Evolutionary conservation across 1,284 basidiomycete species (phyloP).

Genomic region (Pterulicium gracile): DNA sequence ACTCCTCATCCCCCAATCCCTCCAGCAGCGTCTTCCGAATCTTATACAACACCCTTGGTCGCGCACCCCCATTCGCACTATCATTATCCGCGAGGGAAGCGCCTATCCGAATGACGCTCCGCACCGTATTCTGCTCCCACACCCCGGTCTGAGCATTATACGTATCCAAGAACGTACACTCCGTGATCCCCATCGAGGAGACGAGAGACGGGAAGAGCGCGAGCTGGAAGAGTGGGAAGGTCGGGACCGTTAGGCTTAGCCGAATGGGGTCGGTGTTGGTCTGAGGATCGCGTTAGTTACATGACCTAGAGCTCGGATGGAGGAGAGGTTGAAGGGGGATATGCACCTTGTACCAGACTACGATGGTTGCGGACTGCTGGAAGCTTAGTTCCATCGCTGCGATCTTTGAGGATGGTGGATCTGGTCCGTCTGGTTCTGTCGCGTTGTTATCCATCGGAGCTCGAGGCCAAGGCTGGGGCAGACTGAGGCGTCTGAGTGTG

Average conservation of each 20-base stretch:
- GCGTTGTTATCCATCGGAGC: too few species aligned
- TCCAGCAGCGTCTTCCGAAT: conserved; percentile 45
- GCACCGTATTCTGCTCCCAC: conserved; percentile 30
- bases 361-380: conserved; percentile 43
- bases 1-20: conserved; percentile 44
- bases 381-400: conserved; percentile 10
- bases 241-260: conserved; percentile 43
- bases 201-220: conserved; percentile 39
- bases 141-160: conserved; percentile 40
- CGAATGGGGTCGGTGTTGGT: conserved; percentile 48
- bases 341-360: conserved; percentile 57
- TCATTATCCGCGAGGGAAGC: too few species aligned
- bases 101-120: not conserved
- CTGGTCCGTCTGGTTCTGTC: too few species aligned
- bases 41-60: conserved; percentile 42
- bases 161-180: conserved; percentile 45
- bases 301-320: not conserved
- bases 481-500: too few species aligned
- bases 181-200: conserved; percentile 36
- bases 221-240: conserved; percentile 56
- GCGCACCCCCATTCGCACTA: not conserved
- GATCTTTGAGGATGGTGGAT: too few species aligned
- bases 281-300: conserved; percentile 20
- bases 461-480: too few species aligned
- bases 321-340: conserved; percentile 7